Evolutionary conservation across 2,329 filamentous ascomycete species (phyloP).

Genomic region (Thermochaetoides dissita): DNA sequence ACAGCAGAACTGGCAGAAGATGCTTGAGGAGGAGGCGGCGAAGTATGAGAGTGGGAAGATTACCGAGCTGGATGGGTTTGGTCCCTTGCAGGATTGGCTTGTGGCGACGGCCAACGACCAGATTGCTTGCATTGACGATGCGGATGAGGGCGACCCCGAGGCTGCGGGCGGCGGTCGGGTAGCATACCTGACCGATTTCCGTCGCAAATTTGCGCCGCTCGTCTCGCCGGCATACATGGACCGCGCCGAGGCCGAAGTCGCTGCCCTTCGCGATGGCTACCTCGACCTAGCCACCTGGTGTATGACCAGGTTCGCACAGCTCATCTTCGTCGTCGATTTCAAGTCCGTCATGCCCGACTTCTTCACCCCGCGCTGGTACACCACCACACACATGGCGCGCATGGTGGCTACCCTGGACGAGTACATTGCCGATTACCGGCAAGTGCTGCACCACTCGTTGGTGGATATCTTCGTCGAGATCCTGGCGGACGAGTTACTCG

Average conservation of each 20-base stretch:
- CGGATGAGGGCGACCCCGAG: constrained; percentile 37
- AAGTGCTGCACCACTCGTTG: constrained; percentile 72
- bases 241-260: constrained; percentile 58
- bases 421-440: constrained; percentile 77
- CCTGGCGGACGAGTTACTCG: constrained; percentile 78
- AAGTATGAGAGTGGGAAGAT: constrained; percentile 50
- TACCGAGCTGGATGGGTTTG: constrained; percentile 50
- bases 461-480: constrained; percentile 89
- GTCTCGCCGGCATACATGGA: constrained; percentile 71
- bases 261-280: constrained; percentile 72
- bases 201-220: constrained; percentile 64
- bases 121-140: constrained; percentile 94
- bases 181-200: constrained; percentile 78
- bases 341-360: constrained; percentile 68
- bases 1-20: constrained; percentile 73
- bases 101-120: constrained; percentile 96
- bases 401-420: constrained; percentile 93
- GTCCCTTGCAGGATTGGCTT: constrained; percentile 86
- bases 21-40: constrained; percentile 72
- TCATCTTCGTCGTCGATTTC: constrained; percentile 90
- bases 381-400: constrained; percentile 72
- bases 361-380: constrained; percentile 86
- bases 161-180: constrained; percentile 40
- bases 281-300: constrained; percentile 91
- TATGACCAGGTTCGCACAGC: constrained; percentile 68